phyloP scores from a whole-genome alignment of 2,329 filamentous ascomycete species.

The Orbilia ellipsospora region DNA sequence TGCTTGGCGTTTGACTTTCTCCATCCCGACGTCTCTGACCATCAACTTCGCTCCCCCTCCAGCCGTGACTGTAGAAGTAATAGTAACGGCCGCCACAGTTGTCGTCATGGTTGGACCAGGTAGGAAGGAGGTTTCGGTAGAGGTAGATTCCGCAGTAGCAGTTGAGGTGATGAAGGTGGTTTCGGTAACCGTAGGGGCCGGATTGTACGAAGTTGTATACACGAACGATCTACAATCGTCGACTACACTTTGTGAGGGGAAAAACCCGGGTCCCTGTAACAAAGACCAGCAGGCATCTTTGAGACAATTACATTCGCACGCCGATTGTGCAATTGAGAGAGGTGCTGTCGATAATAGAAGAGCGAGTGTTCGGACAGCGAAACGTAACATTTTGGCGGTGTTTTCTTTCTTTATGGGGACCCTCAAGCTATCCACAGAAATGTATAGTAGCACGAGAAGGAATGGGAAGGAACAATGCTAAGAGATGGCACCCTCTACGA shows the following conservation, averaged over 20 bases:
- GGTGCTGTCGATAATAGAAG: conserved; percentile 4
- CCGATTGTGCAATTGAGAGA: conserved; percentile 8
- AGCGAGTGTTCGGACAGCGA: conserved; percentile 5
- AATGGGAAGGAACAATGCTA: background rate
- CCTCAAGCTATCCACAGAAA: conserved; percentile 1
- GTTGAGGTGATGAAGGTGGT: conserved; percentile 5
- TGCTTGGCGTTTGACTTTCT: background rate
- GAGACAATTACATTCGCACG: conserved; percentile 1
- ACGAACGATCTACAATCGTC: conserved; percentile 12
- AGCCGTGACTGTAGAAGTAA: background rate
- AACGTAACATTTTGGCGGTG: conserved; percentile 10
- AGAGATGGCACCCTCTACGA: too few species aligned
- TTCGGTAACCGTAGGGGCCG: background rate
- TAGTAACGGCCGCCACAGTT: background rate
- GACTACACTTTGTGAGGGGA: background rate
- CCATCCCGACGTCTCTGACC: background rate
- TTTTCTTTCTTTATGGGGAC: background rate
- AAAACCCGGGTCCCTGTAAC: background rate
- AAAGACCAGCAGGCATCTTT: conserved; percentile 12
- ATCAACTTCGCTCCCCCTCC: too few species aligned
- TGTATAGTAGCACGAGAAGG: conserved; percentile 6
- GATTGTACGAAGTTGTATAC: background rate
- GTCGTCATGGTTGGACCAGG: background rate
- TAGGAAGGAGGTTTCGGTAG: background rate
- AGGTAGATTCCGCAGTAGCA: background rate